Percentiles rank a stretch among this genome's conserved stretches.
These are phyloP conservation scores for Trypanosoma vivax DNA, from an alignment of 208 protist species.

Conservation along the genomic window DNA sequence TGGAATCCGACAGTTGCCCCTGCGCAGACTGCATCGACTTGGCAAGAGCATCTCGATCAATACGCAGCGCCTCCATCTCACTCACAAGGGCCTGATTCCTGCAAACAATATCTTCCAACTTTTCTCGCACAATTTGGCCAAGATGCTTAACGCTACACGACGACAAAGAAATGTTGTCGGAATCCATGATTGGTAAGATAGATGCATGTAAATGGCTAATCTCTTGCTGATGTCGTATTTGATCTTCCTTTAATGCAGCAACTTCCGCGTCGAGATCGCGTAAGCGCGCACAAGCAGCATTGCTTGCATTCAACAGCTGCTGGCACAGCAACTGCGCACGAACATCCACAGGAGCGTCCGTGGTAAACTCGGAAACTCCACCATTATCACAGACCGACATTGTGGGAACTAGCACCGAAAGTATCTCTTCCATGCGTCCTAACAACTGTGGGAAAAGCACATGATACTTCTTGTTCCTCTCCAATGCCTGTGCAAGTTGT, in stretches of 20 bases:
- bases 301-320: not conserved
- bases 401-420: not conserved
- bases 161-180: not conserved
- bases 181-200: not conserved
- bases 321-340: not conserved
- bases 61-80: not conserved
- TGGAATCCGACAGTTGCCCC: not conserved
- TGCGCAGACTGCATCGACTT: not conserved
- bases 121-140: not conserved
- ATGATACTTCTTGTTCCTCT: not conserved
- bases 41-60: not conserved
- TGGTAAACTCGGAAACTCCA: not conserved
- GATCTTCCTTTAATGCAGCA: not conserved
- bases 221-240: not conserved
- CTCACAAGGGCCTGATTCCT: constrained; percentile 5
- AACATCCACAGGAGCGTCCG: not conserved
- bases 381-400: too few relatives aligned
- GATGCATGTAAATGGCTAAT: not conserved
- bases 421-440: not conserved
- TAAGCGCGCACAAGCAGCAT: not conserved
- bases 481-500: not conserved
- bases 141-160: not conserved
- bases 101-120: not conserved
- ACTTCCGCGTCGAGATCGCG: constrained; percentile 1
- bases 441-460: not conserved